A percentile compares a stretch with the other conserved stretches of the same genome.
Conservation (phyloP, 306 rosid genomes). For the Quercus parvula region DNA sequence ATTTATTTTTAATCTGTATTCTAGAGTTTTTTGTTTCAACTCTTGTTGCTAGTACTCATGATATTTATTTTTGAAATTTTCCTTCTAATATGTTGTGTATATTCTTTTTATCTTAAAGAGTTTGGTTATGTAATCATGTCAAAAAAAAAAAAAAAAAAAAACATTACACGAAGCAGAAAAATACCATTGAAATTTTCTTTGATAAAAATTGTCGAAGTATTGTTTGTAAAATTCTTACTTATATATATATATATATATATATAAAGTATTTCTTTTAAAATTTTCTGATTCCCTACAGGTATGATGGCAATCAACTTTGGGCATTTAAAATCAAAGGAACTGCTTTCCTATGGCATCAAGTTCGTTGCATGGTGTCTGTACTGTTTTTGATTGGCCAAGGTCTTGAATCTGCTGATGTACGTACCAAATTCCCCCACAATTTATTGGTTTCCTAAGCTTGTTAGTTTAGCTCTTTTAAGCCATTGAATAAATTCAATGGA, state of each 20-base stretch:
- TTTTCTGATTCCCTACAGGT: constrained; percentile 46
- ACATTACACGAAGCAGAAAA: neutral
- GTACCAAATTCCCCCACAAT: constrained; percentile 28
- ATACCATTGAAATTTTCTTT: neutral
- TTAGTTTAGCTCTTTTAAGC: constrained; percentile 1
- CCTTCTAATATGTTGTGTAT: neutral
- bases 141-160: no score
- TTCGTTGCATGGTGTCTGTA: constrained; percentile 89
- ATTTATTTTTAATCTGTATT: neutral
- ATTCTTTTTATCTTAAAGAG: neutral
- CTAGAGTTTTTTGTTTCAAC: neutral
- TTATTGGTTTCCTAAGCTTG: constrained; percentile 6
- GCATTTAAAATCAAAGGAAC: constrained; percentile 70
- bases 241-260: no score
- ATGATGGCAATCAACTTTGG: constrained; percentile 67
- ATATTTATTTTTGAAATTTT: neutral
- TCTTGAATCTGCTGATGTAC: constrained; percentile 82
- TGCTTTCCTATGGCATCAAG: constrained; percentile 98
- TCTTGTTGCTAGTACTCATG: neutral
- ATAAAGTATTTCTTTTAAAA: neutral
- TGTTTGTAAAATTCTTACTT: neutral
- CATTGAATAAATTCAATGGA: neutral
- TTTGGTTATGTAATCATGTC: neutral
- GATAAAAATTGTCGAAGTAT: neutral
- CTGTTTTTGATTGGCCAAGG: constrained; percentile 86